phyloP scores from a whole-genome alignment of 225 moss, liverwort and hornwort genomes.

The Anthoceros angustus region DNA sequence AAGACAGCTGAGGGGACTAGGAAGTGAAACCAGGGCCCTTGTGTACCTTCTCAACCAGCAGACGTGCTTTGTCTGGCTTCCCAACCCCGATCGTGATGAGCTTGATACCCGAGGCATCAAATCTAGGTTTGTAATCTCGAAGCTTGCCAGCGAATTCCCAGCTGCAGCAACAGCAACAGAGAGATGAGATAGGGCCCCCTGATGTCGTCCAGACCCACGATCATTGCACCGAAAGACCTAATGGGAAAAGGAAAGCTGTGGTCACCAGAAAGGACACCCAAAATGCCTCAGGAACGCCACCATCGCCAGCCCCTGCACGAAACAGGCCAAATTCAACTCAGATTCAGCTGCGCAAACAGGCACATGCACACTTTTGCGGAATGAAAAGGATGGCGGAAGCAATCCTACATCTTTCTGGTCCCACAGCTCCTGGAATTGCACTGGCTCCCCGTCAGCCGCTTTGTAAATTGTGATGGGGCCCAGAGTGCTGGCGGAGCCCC shows the following conservation, averaged over 20 bases:
- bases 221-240: neutral
- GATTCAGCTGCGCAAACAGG: neutral
- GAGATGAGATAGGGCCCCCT: neutral
- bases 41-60: neutral
- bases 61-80: neutral
- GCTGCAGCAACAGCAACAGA: neutral
- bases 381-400: neutral
- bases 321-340: neutral
- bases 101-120: neutral
- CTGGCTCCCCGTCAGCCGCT: neutral
- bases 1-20: neutral
- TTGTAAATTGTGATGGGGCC: neutral
- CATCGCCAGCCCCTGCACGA: neutral
- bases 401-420: conserved; percentile 1
- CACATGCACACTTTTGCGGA: neutral
- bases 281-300: neutral
- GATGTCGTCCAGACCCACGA: neutral
- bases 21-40: neutral
- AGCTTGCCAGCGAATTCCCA: conserved; percentile 1
- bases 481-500: neutral
- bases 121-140: neutral
- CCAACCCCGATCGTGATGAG: neutral
- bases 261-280: neutral
- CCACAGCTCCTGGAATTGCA: conserved; percentile 1
- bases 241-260: neutral